Evolutionary conservation across 2,329 filamentous ascomycete species (phyloP).

Genomic region (Trichoderma breve): DNA sequence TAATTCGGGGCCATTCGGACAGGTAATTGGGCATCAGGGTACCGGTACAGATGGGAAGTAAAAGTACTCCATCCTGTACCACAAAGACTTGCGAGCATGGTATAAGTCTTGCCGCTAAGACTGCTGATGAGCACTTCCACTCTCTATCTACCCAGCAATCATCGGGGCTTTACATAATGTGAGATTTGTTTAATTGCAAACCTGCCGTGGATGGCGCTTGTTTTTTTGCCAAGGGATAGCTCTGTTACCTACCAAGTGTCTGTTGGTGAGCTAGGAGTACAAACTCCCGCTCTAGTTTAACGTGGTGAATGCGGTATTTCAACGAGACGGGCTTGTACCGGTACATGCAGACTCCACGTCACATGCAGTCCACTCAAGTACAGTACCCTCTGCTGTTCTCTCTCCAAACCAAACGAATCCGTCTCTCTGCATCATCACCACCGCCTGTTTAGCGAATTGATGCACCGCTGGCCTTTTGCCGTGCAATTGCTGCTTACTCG

Average conservation of each 20-base stretch:
- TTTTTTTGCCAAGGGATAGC: background rate
- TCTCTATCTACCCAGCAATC: background rate
- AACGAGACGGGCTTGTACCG: background rate
- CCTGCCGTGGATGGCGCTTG: background rate
- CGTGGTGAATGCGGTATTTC: background rate
- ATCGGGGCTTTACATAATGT: background rate
- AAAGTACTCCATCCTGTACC: background rate
- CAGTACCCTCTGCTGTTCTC: background rate
- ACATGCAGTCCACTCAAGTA: constrained; percentile 1
- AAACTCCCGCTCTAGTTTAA: background rate
- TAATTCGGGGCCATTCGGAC: background rate
- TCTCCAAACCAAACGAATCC: background rate
- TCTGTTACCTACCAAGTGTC: background rate
- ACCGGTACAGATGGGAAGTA: background rate
- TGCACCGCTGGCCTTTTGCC: background rate
- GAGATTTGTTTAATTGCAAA: background rate
- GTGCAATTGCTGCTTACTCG: background rate
- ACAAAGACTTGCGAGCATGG: background rate
- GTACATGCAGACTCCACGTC: constrained; percentile 2
- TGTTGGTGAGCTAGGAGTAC: background rate
- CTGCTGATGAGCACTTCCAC: background rate
- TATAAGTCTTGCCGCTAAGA: background rate
- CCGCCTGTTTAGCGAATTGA: background rate
- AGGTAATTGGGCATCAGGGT: background rate
- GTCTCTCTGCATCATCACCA: background rate